Evolutionary conservation across 208 protist species (phyloP).

Genomic region (Trypanosoma brucei): DNA sequence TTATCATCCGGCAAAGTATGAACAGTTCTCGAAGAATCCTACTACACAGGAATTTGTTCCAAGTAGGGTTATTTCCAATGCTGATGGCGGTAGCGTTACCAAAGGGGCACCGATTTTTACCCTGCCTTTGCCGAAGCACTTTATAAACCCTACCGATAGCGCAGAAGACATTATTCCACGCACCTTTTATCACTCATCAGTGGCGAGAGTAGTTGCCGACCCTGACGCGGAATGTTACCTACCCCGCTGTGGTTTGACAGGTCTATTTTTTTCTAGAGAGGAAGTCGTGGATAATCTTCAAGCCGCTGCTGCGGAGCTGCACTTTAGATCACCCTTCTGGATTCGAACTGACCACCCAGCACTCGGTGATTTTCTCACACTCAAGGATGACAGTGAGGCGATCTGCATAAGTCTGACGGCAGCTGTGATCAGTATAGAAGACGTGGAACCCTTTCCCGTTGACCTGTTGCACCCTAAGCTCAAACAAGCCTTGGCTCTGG

Average conservation of each 20-base stretch:
- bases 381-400: conserved; percentile 73
- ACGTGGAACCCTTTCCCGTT: conserved; percentile 45
- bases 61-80: conserved; percentile 27
- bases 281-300: conserved; percentile 88
- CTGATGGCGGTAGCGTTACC: conserved; percentile 8
- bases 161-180: conserved; percentile 47
- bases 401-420: conserved; percentile 78
- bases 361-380: conserved; percentile 54
- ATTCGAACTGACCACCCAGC: conserved; percentile 56
- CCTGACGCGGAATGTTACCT: conserved; percentile 17
- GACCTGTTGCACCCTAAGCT: conserved; percentile 53
- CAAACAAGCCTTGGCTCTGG: conserved; percentile 5
- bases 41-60: conserved; percentile 56
- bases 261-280: conserved; percentile 80
- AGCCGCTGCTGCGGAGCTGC: conserved; percentile 60
- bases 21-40: conserved; percentile 58
- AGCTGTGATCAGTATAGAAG: conserved; percentile 48
- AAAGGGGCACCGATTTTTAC: conserved; percentile 28
- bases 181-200: conserved; percentile 63
- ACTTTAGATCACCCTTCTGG: conserved; percentile 86
- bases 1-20: conserved; percentile 34
- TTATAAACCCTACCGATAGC: conserved; percentile 51
- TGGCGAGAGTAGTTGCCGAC: conserved; percentile 21
- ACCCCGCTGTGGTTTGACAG: conserved; percentile 72
- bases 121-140: conserved; percentile 67